Percentiles rank a stretch among this genome's conserved stretches.
These are phyloP conservation scores for Pythium aristosporum DNA, from an alignment of 352 stramenopile species.

Conservation along the genomic window DNA sequence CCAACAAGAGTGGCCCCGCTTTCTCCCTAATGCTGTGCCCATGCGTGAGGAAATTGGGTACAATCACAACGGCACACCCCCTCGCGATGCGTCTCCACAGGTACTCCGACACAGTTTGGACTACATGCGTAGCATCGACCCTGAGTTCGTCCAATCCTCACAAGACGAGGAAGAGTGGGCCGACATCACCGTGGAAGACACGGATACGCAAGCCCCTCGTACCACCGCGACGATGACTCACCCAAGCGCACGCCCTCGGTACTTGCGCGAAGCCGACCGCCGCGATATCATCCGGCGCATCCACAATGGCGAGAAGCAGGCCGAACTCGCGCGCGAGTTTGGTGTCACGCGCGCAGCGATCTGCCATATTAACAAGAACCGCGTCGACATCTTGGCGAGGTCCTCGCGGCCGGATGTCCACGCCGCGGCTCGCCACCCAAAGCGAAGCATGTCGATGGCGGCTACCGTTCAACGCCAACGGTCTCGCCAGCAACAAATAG, in stretches of 20 bases:
- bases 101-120: no score
- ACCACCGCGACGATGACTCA: no score
- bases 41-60: no score
- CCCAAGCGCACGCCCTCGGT: slow-evolving; percentile 22
- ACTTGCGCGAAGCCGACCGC: slow-evolving; percentile 53
- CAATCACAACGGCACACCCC: no score
- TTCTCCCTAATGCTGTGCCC: no score
- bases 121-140: no score
- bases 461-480: background rate
- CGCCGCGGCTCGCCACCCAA: slow-evolving; percentile 23
- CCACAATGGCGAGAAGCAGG: slow-evolving; percentile 69
- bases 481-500: background rate
- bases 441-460: slow-evolving; percentile 27
- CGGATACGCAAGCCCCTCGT: no score
- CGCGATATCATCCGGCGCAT: slow-evolving; percentile 67
- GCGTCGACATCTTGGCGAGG: slow-evolving; percentile 57
- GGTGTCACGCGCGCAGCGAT: slow-evolving; percentile 67
- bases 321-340: slow-evolving; percentile 56
- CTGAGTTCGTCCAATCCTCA: no score
- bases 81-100: no score
- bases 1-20: no score
- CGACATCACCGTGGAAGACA: no score
- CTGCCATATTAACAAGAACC: slow-evolving; percentile 82
- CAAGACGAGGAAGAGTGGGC: no score
- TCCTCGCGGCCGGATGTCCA: slow-evolving; percentile 23